Evolutionary conservation across 2,329 filamentous ascomycete species (phyloP).

Genomic region (Colletotrichum cereale): DNA sequence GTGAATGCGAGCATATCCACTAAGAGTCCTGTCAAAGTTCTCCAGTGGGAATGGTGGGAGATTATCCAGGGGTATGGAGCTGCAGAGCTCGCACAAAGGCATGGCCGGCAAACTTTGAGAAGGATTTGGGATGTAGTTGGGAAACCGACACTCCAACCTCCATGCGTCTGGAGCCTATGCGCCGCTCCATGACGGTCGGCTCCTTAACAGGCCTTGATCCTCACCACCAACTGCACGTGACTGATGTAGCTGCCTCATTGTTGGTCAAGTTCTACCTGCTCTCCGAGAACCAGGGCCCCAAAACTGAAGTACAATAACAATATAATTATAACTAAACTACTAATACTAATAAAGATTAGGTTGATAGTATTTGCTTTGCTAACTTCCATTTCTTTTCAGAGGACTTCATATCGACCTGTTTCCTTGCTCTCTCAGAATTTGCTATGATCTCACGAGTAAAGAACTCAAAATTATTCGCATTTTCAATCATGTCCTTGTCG

Average conservation of each 20-base stretch:
- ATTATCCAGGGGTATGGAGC: conserved; percentile 11
- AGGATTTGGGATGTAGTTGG: background rate
- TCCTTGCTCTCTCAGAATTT: too few species aligned
- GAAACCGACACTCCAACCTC: background rate
- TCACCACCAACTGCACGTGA: background rate
- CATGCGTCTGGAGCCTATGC: background rate
- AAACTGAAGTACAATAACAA: background rate
- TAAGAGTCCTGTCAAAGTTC: conserved; percentile 3
- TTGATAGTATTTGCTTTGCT: too few species aligned
- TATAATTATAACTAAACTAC: too few species aligned
- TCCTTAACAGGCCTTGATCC: background rate
- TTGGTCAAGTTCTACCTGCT: background rate
- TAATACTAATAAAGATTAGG: too few species aligned
- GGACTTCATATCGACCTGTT: too few species aligned
- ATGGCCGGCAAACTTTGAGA: background rate
- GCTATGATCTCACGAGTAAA: too few species aligned
- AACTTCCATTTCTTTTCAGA: too few species aligned
- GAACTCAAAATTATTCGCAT: too few species aligned
- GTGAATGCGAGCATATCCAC: background rate
- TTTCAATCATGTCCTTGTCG: too few species aligned
- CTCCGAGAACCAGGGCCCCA: background rate
- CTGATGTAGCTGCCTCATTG: background rate
- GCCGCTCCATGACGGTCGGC: background rate
- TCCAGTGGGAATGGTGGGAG: conserved; percentile 28
- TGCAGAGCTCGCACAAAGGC: conserved; percentile 10